These are phyloP conservation scores for Pichia sp. DNA, from an alignment of 1,139 yeast genomes.

Conservation along the genomic window DNA sequence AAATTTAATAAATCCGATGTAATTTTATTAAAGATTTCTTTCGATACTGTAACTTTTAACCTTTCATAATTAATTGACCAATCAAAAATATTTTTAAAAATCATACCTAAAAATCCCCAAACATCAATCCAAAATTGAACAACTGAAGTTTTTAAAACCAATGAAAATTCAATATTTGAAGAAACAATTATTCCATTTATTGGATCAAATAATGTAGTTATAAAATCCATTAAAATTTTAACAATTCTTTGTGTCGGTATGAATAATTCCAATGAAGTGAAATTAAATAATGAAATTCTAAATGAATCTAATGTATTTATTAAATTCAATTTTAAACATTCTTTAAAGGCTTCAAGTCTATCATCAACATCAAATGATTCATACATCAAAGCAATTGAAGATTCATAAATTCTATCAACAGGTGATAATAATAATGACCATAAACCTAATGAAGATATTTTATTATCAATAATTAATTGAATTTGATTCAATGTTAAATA, in stretches of 20 bases:
- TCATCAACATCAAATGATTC: slow-evolving; percentile 75
- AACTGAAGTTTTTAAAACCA: slow-evolving; percentile 19
- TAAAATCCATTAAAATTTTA: slow-evolving; percentile 68
- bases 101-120: slow-evolving; percentile 68
- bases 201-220: slow-evolving; percentile 60
- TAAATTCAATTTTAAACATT: slow-evolving; percentile 37
- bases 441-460: slow-evolving; percentile 42
- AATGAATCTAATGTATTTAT: slow-evolving; percentile 24
- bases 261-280: slow-evolving; percentile 31
- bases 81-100: slow-evolving; percentile 57
- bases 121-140: slow-evolving; percentile 54
- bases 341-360: slow-evolving; percentile 63
- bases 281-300: slow-evolving; percentile 12
- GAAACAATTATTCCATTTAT: slow-evolving; percentile 45
- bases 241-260: slow-evolving; percentile 52
- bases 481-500: slow-evolving; percentile 40
- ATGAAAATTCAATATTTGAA: slow-evolving; percentile 24
- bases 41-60: slow-evolving; percentile 17
- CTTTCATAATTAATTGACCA: slow-evolving; percentile 44
- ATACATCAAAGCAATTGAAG: slow-evolving; percentile 65
- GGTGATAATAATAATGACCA: slow-evolving; percentile 70
- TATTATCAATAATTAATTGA: slow-evolving; percentile 34
- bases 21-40: slow-evolving; percentile 20
- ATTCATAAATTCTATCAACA: slow-evolving; percentile 46
- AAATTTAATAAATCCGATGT: slow-evolving; percentile 34